Base-by-base conservation (phyloP, 768 basidiomycete species). In the Saitozyma sp. region DNA sequence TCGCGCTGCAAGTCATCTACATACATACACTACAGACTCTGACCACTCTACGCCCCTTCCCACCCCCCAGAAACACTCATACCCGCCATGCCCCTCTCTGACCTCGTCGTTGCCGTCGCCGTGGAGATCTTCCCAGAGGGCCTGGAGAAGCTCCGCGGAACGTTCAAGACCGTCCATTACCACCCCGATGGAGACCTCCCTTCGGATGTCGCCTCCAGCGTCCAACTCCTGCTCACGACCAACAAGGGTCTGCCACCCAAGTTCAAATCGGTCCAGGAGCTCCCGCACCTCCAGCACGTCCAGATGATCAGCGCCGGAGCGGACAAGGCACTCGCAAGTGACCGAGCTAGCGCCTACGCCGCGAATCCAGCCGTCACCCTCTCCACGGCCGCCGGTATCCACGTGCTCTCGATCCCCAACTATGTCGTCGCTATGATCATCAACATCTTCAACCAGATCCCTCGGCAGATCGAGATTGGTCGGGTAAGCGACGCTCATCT, bases 351-450 rank as follows among this genome's bases (percentile, higher is more conserved):
- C 19, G 17, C 19, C 37, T 42, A 10, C 3, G 10, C 16, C 20
- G 48, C 48, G 46, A 42, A 62, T 1, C 50, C 63, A 19, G 58
- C 48, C 14, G 57, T 77, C 13, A 75, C 68, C 13, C 50, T 79
- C 38, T 62, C 62, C 29, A 72, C 71, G n/a, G 75, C 76, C 2
- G 67, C 63, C 42, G 78, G 78, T 8, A 74, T 72, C 16, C 78
- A 79, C 64, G 76, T 74, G 6, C 53, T 73, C 8, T 68, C 65
- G 54, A 79, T 79, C 49, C 72, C 76, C 4, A 66, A 66, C n/a
- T 79, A 70, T 49, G 69, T 70, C 14, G 66, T 78, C 1, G 69
- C 56, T 2, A 67, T 53, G 49, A 50, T 71, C 9, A 67, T 78
- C 45, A 55, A 42, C 9, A 37, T 79, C 8, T 70, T 63, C 38